Base-by-base conservation (phyloP, 306 rosid genomes). In the Cicer cuneatum region DNA sequence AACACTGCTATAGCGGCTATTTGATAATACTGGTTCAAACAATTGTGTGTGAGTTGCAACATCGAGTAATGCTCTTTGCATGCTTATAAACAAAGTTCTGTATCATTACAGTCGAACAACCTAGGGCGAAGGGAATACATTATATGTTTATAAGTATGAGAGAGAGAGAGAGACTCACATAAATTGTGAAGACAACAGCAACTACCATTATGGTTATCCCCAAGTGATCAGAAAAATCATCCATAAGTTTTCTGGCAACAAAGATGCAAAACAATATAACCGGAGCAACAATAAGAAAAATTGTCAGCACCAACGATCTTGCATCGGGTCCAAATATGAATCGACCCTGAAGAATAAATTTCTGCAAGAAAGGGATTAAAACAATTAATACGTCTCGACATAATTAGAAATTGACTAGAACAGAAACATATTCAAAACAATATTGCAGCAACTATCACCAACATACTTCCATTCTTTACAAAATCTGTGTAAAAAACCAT, bases 311-410 rank as follows among this genome's bases (percentile, higher is more conserved):
- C 88, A 94, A 67, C 1, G 98, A 94, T 85, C 98, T 85, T 79
- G 88, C 97, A 88, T 94, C 98, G 4, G 98, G 98, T 75, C 98
- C 98, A 54, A 94, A 94, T 78, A 94, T 85, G 82, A 94, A 89
- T 84, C 91, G 89, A n/a, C 98, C 98, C 70, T 86, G 91, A 79
- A 91, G 91, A 43, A 91, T 86, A 80, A 94, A 94, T 78, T 88
- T 94, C 98, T 94, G 95, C 88, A 85, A 54, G 54, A 71, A 52
- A 78, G 43, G 76, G 75, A 45, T 29, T 42, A 58, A 24, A 79
- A 21, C 12, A 29, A 56, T 71, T 14, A 83, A 60, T 40, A 39
- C 45, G 76, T 39, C 65, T 71, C 37, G 19, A 14, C 35, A 64
- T 18, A 67, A 57, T 51, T 33, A 38, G 6, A 69, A 54, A 69